Evolutionary conservation across 441 rosid genomes (phyloP).

Genomic region (Euphorbia neoarborescens): DNA sequence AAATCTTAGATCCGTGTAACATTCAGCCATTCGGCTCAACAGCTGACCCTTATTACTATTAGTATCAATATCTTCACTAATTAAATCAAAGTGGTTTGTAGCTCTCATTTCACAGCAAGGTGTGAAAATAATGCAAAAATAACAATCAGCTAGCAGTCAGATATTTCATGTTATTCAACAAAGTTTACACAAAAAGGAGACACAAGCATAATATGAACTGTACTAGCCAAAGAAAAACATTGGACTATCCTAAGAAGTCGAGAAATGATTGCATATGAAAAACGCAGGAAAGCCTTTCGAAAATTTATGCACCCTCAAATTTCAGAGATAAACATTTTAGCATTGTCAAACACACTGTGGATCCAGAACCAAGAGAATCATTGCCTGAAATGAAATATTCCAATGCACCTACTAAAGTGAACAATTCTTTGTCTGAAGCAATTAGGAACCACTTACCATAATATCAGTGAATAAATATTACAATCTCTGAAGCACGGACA

Average conservation of each 20-base stretch:
- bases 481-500: no score
- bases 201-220: not conserved
- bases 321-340: not conserved
- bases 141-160: not conserved
- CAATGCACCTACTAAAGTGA: not conserved
- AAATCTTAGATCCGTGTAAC: not conserved
- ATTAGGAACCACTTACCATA: not conserved
- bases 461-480: not conserved
- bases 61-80: not conserved
- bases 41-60: not conserved
- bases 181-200: not conserved
- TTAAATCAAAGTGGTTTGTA: not conserved
- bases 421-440: slow-evolving; percentile 2
- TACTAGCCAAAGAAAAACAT: not conserved
- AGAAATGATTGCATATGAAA: slow-evolving; percentile 5
- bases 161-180: not conserved
- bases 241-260: slow-evolving; percentile 5
- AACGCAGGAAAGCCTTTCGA: not conserved
- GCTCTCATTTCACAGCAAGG: not conserved
- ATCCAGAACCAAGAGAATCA: not conserved
- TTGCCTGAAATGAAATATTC: not conserved
- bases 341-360: not conserved
- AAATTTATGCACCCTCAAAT: not conserved
- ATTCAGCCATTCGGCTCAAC: not conserved
- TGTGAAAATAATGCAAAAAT: not conserved